Evolutionary conservation across 1,284 basidiomycete genomes (phyloP), one percentile per base, ranked within the genome.

Genomic region (Cerrena zonata): DNA sequence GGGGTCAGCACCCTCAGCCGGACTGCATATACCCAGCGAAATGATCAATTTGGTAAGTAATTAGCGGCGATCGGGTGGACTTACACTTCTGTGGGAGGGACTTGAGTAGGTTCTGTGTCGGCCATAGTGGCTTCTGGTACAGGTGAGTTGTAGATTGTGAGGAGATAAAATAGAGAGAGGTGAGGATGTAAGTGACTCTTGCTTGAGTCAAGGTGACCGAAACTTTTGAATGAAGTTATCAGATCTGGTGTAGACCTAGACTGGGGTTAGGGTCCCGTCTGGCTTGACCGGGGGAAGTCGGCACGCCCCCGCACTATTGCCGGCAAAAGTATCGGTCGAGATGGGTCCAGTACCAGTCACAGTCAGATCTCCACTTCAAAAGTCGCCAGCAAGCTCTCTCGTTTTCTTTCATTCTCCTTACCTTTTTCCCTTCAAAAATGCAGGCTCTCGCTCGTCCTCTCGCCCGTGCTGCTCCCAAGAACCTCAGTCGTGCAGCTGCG

Each of bases 401-500:
- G 37, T 30, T 39, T 53, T 58, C 18, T 47, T 45, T 40, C 42
- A 47, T 42, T 47, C 40, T 27, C 47, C 18, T 26, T 34, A 43
- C 44, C 30, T 15, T 34, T 34, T 34, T 15, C 30, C 30, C 30
- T 15, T 34, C 15, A 50, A 61, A 61, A 62, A 69, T 70, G 68
- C 63, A 67, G 60, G 64, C 65, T 59, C 59, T 71, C 54, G 57
- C 65, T 56, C 66, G 67, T 49, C 63, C 65, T 47, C 64, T 67
- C 50, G 56, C 64, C 25, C 62, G 67, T 55, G 56, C 61, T 21
- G 54, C 64, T 42, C 64, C 65, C 48, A 56, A 56, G 54, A 56
- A 62, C 42, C 58, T 69, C 58, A 61, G 64, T 52, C 57, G 61
- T 52, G 60, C 61, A 27, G 63, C 63, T 13, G 63, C 71, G 49